Evolutionary conservation across 2,329 filamentous ascomycete species (phyloP), one percentile per base, ranked within the genome.

Genomic region (Didymella exigua): DNA sequence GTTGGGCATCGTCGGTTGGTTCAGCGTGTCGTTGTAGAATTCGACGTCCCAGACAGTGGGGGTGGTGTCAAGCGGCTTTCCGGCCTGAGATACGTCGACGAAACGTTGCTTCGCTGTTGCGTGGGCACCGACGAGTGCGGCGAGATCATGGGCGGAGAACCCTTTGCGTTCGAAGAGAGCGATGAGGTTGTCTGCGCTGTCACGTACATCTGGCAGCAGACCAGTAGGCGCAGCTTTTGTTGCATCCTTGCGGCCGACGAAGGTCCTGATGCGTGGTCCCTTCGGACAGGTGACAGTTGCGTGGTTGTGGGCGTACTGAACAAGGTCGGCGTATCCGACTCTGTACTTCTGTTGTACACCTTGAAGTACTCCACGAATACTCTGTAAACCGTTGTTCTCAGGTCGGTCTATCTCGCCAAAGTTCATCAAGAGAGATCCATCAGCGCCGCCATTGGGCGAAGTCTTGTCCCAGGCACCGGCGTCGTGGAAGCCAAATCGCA

Each of bases 101-200:
- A 78, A 78, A 49, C 73, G 75, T 60, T 85, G 82, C 58, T 74
- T 77, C 7, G 79, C 77, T 7, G 77, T 73, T 3, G 78, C 78
- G 66, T 86, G 83, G 0, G 83, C 82, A 48, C 84, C 83, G 2
- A 85, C 62, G 1, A 86, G 77, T 1, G 83, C 82, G 2, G 81
- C 78, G 3, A 85, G 76, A 47, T 83, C 82, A 24, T 70, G 68
- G 1, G 80, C 69, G 8, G 69, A 71, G 70, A 85, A 80, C 2
- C 81, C 81, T 70, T 84, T 84, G 57, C 76, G 76, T 26, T 63
- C 54, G 66, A 84, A 85, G 7, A 82, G 72, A 3, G 71, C 59
- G 49, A 83, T 75, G 34, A 84, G 71, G 11, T 68, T 71, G 27
- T 78, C 70, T 19, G 79, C 78, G 14, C 70, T 53, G 40, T 75